phyloP scores from a whole-genome alignment of 441 rosid genomes.

The Adansonia rubrostipa region DNA sequence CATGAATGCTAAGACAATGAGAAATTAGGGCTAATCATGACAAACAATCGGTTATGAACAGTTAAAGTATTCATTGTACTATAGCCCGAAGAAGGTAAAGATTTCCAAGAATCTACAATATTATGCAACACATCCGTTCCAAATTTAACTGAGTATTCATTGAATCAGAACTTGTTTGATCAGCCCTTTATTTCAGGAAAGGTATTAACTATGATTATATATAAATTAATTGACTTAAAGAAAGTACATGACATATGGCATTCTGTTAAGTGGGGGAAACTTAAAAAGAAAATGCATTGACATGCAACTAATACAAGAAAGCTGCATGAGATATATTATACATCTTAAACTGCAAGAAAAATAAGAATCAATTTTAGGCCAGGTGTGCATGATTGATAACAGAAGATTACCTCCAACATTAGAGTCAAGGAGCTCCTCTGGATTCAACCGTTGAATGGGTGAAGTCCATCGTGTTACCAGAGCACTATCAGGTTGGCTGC shows the following conservation, averaged over 20 bases:
- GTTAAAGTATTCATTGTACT: not conserved
- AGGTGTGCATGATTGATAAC: conserved; percentile 1
- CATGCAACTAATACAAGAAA: conserved; percentile 3
- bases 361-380: conserved; percentile 16
- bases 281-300: not conserved
- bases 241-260: not conserved
- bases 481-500: conserved; percentile 57
- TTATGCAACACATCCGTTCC: not conserved
- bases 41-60: conserved; percentile 13
- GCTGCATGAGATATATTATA: conserved; percentile 2
- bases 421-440: conserved; percentile 47
- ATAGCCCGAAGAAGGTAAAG: not conserved
- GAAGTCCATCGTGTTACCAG: conserved; percentile 71
- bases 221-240: not conserved
- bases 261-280: not conserved
- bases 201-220: not conserved
- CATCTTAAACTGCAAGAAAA: not conserved
- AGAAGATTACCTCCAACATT: conserved; percentile 49
- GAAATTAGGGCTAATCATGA: not conserved
- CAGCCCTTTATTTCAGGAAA: conserved; percentile 7
- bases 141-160: not conserved
- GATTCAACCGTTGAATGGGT: conserved; percentile 51
- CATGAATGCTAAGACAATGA: not conserved
- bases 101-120: conserved; percentile 6
- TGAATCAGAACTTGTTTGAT: not conserved